These are phyloP conservation scores for Lentinus tigrinus DNA, from an alignment of 768 basidiomycete species.

Conservation along the genomic window DNA sequence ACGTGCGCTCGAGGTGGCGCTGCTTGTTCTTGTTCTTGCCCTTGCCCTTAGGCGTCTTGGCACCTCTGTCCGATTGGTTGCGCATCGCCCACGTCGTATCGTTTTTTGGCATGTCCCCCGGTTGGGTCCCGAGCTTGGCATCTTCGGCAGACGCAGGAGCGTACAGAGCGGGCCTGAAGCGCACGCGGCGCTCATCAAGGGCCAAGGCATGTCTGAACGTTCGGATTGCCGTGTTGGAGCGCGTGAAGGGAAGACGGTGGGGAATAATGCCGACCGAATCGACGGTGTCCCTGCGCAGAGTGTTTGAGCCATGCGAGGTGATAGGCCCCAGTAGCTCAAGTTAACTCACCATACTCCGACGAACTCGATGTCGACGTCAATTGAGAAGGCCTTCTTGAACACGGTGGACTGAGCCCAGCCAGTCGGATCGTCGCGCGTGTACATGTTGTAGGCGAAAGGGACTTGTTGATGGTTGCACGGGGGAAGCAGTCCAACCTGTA, in stretches of 20 bases:
- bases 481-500: slow-evolving; percentile 67
- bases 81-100: slow-evolving; percentile 12
- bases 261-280: slow-evolving; percentile 66
- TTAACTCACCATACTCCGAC: slow-evolving; percentile 65
- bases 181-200: slow-evolving; percentile 66
- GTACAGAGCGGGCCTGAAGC: slow-evolving; percentile 41
- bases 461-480: slow-evolving; percentile 72
- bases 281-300: slow-evolving; percentile 63
- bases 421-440: slow-evolving; percentile 48
- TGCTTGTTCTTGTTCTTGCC: background rate
- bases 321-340: background rate
- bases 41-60: slow-evolving; percentile 12
- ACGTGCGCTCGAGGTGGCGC: background rate
- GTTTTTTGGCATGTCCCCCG: slow-evolving; percentile 46
- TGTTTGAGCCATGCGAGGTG: background rate
- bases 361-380: slow-evolving; percentile 73
- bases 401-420: slow-evolving; percentile 64
- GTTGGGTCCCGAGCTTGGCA: slow-evolving; percentile 42
- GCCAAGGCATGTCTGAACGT: slow-evolving; percentile 71
- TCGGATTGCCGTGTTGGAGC: slow-evolving; percentile 56
- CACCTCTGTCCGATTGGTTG: background rate
- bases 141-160: slow-evolving; percentile 34
- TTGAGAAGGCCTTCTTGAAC: slow-evolving; percentile 75
- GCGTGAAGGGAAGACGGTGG: slow-evolving; percentile 63
- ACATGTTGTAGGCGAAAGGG: slow-evolving; percentile 80